Base-by-base conservation (phyloP, 83 land plant genomes). In the Thuja plicata region DNA sequence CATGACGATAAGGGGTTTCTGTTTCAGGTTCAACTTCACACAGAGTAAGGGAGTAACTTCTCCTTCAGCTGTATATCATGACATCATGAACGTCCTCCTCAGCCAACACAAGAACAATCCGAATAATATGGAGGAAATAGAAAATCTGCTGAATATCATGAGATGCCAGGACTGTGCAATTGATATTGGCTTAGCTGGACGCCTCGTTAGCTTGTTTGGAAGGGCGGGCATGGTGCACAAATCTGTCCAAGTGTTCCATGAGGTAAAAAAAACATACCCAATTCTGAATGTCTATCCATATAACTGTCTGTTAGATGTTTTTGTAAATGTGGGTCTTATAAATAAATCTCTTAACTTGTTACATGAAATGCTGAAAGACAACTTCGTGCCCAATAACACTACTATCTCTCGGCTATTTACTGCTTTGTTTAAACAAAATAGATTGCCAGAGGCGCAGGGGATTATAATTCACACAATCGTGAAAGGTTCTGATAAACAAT, bases 231-330 rank as follows among this genome's bases (percentile, higher is more conserved):
- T 80, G 48, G 48, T 80, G n/a, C 46, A 80, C 4, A 80, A 80
- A 80, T 80, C 46, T 16, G 84, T 80, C 41, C n/a, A 80, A 80
- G n/a, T 80, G 24, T 80, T 80, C 48, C 48, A 80, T 80, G 84
- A 80, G 84, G 84, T 80, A 80, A 80, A 11, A 40, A 80, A 41
- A 41, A 80, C 84, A 80, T 24, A 21, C 46, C 30, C 84, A 80
- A 41, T 80, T 40, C 48, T 80, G 9, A 34, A 41, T 80, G 84
- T 41, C 82, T 79, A 38, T 37, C 40, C 41, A 79, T 79, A 79
- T 21, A 32, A 79, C 38, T 79, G 82, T 40, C 45, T 79, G 12
- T 15, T 79, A 41, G 45, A 79, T 79, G 82, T 79, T 79, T 40
- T 79, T 79, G 27, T 79, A 37, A 79, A 40, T 37, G 43, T 6